Percentiles rank a stretch among this genome's conserved stretches.
phyloP scores from a whole-genome alignment of 2,329 filamentous ascomycete genomes.

The Ophiostoma ulmi region DNA sequence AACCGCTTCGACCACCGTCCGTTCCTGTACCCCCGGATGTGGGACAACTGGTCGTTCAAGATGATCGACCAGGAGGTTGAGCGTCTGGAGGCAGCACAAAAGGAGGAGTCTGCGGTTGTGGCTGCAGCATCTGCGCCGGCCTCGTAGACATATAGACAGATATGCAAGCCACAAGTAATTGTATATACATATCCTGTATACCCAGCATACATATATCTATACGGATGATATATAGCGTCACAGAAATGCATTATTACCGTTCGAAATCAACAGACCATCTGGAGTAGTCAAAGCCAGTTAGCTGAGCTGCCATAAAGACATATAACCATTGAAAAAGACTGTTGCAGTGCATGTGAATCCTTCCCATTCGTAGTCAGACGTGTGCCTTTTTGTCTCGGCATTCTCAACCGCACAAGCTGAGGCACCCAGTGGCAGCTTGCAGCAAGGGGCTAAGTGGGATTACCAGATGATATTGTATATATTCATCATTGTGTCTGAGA shows the following conservation, averaged over 20 bases:
- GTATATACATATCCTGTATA: no score
- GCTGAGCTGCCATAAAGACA: not conserved
- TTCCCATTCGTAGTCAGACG: slow-evolving; percentile 20
- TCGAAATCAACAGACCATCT: not conserved
- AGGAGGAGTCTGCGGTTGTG: slow-evolving; percentile 11
- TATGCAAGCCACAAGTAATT: not conserved
- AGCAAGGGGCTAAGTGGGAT: slow-evolving; percentile 28
- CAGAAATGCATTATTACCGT: not conserved
- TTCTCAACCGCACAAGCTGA: slow-evolving; percentile 26
- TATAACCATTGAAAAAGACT: not conserved
- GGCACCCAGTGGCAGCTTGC: not conserved
- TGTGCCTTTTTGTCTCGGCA: slow-evolving; percentile 26
- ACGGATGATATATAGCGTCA: not conserved
- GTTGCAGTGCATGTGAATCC: not conserved
- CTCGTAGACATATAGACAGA: not conserved
- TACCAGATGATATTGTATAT: slow-evolving; percentile 27
- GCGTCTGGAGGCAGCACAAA: slow-evolving; percentile 30
- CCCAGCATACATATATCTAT: not conserved
- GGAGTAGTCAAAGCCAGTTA: not conserved
- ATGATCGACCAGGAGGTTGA: slow-evolving; percentile 34
- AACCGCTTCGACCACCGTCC: slow-evolving; percentile 40
- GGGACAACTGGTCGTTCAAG: slow-evolving; percentile 33
- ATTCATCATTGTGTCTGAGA: slow-evolving; percentile 20
- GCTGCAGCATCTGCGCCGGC: not conserved
- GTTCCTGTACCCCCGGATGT: slow-evolving; percentile 38